Evolutionary conservation across 2,329 filamentous ascomycete genomes (phyloP).

Genomic region (Cladosporium velox): DNA sequence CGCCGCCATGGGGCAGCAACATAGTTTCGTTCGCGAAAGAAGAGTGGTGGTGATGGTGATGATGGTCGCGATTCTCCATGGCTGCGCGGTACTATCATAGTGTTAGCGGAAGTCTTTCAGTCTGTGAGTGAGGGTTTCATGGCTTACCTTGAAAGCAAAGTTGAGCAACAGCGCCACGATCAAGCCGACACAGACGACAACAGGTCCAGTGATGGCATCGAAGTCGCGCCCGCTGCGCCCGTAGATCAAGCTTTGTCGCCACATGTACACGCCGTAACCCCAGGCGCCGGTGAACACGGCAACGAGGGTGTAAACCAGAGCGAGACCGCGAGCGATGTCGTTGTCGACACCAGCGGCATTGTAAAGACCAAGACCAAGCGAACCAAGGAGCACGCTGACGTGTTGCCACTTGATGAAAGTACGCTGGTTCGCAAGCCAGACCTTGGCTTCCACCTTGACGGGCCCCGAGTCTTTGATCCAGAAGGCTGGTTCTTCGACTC

Average conservation of each 20-base stretch:
- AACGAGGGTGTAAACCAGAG: slow-evolving; percentile 79
- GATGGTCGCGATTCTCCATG: slow-evolving; percentile 9
- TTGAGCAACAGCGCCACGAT: slow-evolving; percentile 80
- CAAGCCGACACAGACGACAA: slow-evolving; percentile 79
- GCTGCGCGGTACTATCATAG: slow-evolving; percentile 15
- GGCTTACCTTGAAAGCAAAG: slow-evolving; percentile 76
- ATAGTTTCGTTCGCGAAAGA: slow-evolving; percentile 8
- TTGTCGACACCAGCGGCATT: slow-evolving; percentile 79
- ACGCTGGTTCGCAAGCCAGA: slow-evolving; percentile 97
- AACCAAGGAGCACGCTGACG: slow-evolving; percentile 83
- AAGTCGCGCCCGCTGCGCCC: slow-evolving; percentile 89
- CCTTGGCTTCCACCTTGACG: slow-evolving; percentile 92
- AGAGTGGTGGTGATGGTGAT: slow-evolving; percentile 1
- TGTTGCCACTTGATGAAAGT: slow-evolving; percentile 99
- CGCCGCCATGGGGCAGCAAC: slow-evolving; percentile 6
- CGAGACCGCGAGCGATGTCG: slow-evolving; percentile 72
- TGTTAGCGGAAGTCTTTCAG: background rate
- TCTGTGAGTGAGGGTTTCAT: background rate
- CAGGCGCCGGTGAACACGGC: slow-evolving; percentile 81
- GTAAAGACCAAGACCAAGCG: slow-evolving; percentile 80
- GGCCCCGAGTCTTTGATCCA: slow-evolving; percentile 96
- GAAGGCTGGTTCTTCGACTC: slow-evolving; percentile 78
- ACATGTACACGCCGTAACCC: slow-evolving; percentile 83
- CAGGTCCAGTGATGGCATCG: slow-evolving; percentile 81
- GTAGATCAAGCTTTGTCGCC: slow-evolving; percentile 74